Evolutionary conservation across 306 rosid genomes (phyloP).

Genomic region (Lotus japonicus): DNA sequence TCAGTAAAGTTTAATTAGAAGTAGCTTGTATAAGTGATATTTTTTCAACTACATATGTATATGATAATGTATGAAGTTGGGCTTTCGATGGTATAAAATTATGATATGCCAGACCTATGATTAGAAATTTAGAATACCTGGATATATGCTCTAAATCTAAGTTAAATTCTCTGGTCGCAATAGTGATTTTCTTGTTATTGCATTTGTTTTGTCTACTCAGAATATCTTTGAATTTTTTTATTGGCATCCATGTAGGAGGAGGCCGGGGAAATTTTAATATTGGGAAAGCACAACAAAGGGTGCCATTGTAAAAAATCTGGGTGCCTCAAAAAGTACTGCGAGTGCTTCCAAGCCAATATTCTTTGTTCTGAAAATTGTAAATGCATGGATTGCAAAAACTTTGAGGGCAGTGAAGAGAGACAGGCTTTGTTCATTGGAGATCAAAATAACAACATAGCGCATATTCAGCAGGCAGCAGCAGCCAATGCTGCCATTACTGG

Average conservation of each 20-base stretch:
- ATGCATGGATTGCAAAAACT: slow-evolving; percentile 98
- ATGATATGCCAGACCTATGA: slow-evolving; percentile 1
- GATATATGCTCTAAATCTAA: neutral
- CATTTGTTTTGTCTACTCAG: neutral
- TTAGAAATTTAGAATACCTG: neutral
- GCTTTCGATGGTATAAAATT: slow-evolving; percentile 1
- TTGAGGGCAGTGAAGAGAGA: slow-evolving; percentile 99
- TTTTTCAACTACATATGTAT: neutral
- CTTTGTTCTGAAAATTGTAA: slow-evolving; percentile 99
- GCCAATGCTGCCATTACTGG: slow-evolving; percentile 99
- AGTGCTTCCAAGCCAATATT: slow-evolving; percentile 99
- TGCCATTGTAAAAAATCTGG: slow-evolving; percentile 99
- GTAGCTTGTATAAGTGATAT: neutral
- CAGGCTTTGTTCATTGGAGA: slow-evolving; percentile 95
- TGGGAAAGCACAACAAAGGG: slow-evolving; percentile 97
- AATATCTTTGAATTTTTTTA: neutral
- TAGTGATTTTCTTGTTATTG: slow-evolving; percentile 4
- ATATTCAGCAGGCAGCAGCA: slow-evolving; percentile 95
- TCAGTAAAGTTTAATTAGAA: neutral
- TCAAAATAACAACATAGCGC: slow-evolving; percentile 72
- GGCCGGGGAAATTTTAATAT: slow-evolving; percentile 73
- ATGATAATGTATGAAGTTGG: neutral
- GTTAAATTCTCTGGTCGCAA: neutral
- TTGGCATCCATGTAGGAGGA: slow-evolving; percentile 64
- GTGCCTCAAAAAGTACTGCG: slow-evolving; percentile 97